Conservation (phyloP, 768 basidiomycete genomes). For the Agaricus sinodeliciosus region DNA sequence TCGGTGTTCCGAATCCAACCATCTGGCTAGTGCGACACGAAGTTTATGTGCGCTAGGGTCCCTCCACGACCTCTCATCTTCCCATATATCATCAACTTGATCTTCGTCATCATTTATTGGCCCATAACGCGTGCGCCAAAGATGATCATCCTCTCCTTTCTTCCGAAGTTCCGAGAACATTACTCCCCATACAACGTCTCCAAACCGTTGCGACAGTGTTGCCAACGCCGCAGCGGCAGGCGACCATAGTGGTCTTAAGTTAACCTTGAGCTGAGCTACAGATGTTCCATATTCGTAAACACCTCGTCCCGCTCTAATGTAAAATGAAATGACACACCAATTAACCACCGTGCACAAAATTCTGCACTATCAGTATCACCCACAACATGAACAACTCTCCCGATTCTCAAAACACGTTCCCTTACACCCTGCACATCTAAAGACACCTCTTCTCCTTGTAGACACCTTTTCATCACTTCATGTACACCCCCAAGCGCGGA, state of each 20-base stretch:
- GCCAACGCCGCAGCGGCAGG: slow-evolving; percentile 69
- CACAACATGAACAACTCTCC: slow-evolving; percentile 59
- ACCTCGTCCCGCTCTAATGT: no score
- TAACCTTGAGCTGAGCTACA: slow-evolving; percentile 87
- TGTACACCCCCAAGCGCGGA: slow-evolving; percentile 32
- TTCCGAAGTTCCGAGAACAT: slow-evolving; percentile 53
- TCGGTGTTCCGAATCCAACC: slow-evolving; percentile 32
- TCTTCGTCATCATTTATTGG: slow-evolving; percentile 5
- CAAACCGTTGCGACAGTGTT: slow-evolving; percentile 45
- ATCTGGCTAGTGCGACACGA: slow-evolving; percentile 38
- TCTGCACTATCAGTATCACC: slow-evolving; percentile 55
- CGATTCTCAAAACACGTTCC: slow-evolving; percentile 77
- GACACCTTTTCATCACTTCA: slow-evolving; percentile 57
- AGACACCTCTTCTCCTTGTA: slow-evolving; percentile 77
- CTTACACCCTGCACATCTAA: slow-evolving; percentile 76
- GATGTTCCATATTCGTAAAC: slow-evolving; percentile 54
- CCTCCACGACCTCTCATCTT: slow-evolving; percentile 74
- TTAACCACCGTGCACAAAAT: slow-evolving; percentile 64
- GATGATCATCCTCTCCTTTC: neutral
- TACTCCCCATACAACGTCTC: slow-evolving; percentile 65
- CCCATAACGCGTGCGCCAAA: slow-evolving; percentile 6
- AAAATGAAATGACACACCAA: slow-evolving; percentile 38
- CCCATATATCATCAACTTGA: slow-evolving; percentile 38
- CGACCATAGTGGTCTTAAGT: slow-evolving; percentile 85
- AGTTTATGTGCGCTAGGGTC: slow-evolving; percentile 67